phyloP scores from a whole-genome alignment of 2,329 filamentous ascomycete genomes.

The Exserohilum turcica region DNA sequence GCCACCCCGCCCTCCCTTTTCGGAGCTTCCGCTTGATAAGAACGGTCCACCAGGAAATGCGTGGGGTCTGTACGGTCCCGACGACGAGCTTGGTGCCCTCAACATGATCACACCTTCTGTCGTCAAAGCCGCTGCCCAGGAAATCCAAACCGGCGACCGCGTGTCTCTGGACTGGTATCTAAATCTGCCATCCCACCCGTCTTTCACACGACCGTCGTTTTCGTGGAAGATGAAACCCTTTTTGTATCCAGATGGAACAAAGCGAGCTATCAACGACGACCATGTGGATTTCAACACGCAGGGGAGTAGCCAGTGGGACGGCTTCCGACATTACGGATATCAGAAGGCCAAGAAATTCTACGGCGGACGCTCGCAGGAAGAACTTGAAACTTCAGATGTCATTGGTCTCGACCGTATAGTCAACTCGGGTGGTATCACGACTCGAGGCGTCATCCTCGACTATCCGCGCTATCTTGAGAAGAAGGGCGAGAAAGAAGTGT shows the following conservation, averaged over 20 bases:
- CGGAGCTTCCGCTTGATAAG: conserved; percentile 57
- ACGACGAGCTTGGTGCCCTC: conserved; percentile 60
- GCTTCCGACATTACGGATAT: conserved; percentile 51
- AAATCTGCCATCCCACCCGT: conserved; percentile 47
- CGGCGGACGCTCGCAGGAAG: conserved; percentile 48
- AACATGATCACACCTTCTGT: conserved; percentile 59
- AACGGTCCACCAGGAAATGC: conserved; percentile 59
- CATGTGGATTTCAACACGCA: conserved; percentile 48
- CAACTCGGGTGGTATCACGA: conserved; percentile 37
- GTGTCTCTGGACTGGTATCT: conserved; percentile 50
- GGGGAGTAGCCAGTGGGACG: conserved; percentile 48
- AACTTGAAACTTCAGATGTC: conserved; percentile 44
- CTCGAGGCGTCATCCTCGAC: conserved; percentile 39
- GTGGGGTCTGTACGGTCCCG: conserved; percentile 60
- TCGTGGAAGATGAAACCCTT: conserved; percentile 37
- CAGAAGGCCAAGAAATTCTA: conserved; percentile 51
- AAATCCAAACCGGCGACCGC: conserved; percentile 52
- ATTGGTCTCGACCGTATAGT: conserved; percentile 51
- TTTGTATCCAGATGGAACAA: conserved; percentile 34
- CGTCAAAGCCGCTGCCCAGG: conserved; percentile 50
- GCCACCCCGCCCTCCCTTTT: conserved; percentile 46
- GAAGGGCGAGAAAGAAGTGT: conserved; percentile 24
- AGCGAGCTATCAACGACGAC: conserved; percentile 47
- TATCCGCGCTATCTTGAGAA: conserved; percentile 37
- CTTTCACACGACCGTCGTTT: conserved; percentile 44